Evolutionary conservation across 2,329 filamentous ascomycete genomes (phyloP).

Genomic region (Pseudomassariella vexata): DNA sequence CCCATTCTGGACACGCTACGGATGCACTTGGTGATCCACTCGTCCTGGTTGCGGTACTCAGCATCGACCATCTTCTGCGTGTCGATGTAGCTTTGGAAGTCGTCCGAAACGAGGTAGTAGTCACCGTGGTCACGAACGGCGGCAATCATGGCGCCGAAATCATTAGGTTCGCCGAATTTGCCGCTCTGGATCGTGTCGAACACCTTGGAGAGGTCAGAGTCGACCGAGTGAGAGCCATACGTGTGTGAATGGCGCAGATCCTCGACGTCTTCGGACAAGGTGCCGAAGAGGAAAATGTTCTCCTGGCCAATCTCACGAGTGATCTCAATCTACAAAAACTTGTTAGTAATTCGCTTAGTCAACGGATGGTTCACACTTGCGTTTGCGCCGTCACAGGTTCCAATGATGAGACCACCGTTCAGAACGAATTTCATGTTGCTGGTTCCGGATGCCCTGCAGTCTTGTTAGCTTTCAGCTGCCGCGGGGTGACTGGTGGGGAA

Average conservation of each 20-base stretch:
- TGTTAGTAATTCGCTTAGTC: slow-evolving; percentile 9
- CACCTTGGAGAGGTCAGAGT: slow-evolving; percentile 71
- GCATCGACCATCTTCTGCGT: slow-evolving; percentile 89
- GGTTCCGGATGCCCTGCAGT: slow-evolving; percentile 62
- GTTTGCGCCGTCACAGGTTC: slow-evolving; percentile 95
- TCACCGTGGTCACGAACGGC: slow-evolving; percentile 90
- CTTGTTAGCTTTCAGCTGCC: slow-evolving; percentile 10
- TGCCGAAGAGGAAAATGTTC: slow-evolving; percentile 98
- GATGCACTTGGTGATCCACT: slow-evolving; percentile 89
- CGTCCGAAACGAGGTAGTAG: slow-evolving; percentile 95
- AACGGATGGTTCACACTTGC: slow-evolving; percentile 47
- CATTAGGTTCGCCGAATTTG: slow-evolving; percentile 71
- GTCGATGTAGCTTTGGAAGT: slow-evolving; percentile 91
- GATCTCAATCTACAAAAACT: slow-evolving; percentile 69
- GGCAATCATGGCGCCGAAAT: slow-evolving; percentile 78
- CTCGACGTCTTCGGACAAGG: slow-evolving; percentile 91
- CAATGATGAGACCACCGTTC: slow-evolving; percentile 95
- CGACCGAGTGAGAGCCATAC: slow-evolving; percentile 74
- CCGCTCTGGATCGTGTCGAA: slow-evolving; percentile 77
- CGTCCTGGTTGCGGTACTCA: slow-evolving; percentile 85
- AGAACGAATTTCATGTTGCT: slow-evolving; percentile 99
- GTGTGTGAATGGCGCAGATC: slow-evolving; percentile 87
- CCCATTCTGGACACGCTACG: slow-evolving; percentile 88
- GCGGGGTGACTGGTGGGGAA: slow-evolving; percentile 5
- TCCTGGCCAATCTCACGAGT: slow-evolving; percentile 93